Conservation (phyloP, 1,284 basidiomycete genomes). For the Naganishia sp. region DNA sequence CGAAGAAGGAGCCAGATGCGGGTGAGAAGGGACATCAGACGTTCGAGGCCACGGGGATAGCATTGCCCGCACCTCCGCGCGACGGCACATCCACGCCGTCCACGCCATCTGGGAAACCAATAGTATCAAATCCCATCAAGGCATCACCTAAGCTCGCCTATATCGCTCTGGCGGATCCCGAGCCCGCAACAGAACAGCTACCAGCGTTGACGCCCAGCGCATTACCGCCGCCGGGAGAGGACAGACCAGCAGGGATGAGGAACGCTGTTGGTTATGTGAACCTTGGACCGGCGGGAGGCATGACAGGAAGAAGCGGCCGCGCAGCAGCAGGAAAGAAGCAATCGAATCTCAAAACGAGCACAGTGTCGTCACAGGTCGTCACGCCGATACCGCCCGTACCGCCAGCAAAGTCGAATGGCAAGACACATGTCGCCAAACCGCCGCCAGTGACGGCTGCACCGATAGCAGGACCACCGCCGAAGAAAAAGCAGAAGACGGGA, state of each 20-base stretch:
- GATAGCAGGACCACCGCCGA: slow-evolving; percentile 35
- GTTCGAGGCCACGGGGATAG: background rate
- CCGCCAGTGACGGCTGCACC: background rate
- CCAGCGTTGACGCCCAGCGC: slow-evolving; percentile 35
- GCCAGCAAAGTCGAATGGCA: slow-evolving; percentile 7
- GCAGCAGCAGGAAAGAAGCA: background rate
- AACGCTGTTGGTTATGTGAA: slow-evolving; percentile 7
- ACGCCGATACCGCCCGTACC: slow-evolving; percentile 1
- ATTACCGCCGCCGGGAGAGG: slow-evolving; percentile 23
- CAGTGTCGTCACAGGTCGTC: slow-evolving; percentile 1
- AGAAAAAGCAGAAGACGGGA: slow-evolving; percentile 50
- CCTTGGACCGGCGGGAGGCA: slow-evolving; percentile 8
- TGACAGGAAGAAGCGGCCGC: background rate
- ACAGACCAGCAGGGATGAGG: slow-evolving; percentile 17
- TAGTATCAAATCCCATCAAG: slow-evolving; percentile 33
- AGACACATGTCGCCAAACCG: background rate
- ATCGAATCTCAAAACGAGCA: slow-evolving; percentile 13
- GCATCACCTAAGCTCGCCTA: slow-evolving; percentile 39
- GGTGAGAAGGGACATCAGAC: no score
- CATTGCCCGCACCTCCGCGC: background rate
- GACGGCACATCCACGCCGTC: background rate
- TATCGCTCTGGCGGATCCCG: slow-evolving; percentile 43
- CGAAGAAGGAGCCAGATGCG: background rate
- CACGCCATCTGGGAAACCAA: slow-evolving; percentile 27
- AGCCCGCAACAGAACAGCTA: slow-evolving; percentile 46